Evolutionary conservation across 305 asterid genomes (phyloP).

Genomic region (Caryopteris hybrid): DNA sequence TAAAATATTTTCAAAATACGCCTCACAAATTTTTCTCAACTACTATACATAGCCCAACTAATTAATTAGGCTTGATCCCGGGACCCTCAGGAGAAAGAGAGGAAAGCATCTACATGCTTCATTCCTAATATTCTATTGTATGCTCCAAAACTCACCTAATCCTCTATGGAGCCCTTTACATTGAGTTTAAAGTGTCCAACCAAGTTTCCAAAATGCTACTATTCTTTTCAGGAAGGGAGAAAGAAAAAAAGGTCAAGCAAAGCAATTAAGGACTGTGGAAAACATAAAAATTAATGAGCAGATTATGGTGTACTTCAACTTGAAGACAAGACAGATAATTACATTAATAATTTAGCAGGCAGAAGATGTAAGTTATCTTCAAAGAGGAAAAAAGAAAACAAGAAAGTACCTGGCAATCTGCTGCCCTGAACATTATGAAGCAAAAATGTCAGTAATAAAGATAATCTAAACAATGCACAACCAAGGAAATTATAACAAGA

Average conservation of each 20-base stretch:
- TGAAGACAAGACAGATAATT: slow-evolving; percentile 1
- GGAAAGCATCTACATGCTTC: not conserved
- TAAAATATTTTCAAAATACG: not conserved
- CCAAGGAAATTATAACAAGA: not conserved
- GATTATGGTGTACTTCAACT: slow-evolving; percentile 1
- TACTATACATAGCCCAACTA: too few species aligned
- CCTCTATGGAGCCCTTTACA: not conserved
- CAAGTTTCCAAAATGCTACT: not conserved
- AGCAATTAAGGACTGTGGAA: too few species aligned
- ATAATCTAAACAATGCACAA: slow-evolving; percentile 3
- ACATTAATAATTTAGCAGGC: too few species aligned
- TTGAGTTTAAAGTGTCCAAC: not conserved
- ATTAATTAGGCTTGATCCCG: too few species aligned
- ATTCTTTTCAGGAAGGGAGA: not conserved
- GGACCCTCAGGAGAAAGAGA: too few species aligned
- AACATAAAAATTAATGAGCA: too few species aligned
- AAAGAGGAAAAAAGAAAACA: not conserved
- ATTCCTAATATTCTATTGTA: not conserved
- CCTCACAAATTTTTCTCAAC: too few species aligned
- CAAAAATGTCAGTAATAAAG: slow-evolving; percentile 23
- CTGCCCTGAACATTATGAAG: slow-evolving; percentile 66
- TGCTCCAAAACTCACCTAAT: not conserved
- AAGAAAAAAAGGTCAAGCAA: not conserved
- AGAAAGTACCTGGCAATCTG: slow-evolving; percentile 71
- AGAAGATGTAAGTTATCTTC: not conserved